Percentiles rank a stretch among this genome's conserved stretches.
Conservation (phyloP, 2,329 filamentous ascomycete species). For the Intubia oerlemansii region DNA sequence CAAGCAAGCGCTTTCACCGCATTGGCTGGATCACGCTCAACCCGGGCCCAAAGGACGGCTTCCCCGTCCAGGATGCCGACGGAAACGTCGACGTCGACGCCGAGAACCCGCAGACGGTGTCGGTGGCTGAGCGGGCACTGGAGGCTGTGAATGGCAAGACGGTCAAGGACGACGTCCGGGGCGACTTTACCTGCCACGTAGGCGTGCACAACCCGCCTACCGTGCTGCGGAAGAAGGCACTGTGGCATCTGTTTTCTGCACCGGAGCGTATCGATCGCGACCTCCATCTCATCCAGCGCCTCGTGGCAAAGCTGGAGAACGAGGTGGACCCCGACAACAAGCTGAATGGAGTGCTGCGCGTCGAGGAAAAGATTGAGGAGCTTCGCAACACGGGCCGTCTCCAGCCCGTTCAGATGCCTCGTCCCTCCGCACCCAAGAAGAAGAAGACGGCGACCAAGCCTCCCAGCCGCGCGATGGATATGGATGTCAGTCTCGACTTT, state of each 20-base stretch:
- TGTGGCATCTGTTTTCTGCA: constrained; percentile 92
- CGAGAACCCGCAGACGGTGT: constrained; percentile 23
- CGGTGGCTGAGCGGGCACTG: constrained; percentile 65
- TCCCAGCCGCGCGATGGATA: constrained; percentile 30
- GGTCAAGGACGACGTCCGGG: constrained; percentile 79
- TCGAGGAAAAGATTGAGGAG: constrained; percentile 73
- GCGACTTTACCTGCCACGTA: constrained; percentile 94
- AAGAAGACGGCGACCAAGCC: constrained; percentile 42
- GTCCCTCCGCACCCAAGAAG: constrained; percentile 3
- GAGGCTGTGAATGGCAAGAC: constrained; percentile 96
- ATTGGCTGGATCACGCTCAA: constrained; percentile 98
- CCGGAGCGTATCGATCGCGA: constrained; percentile 88
- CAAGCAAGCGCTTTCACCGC: constrained; percentile 86
- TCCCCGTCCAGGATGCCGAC: constrained; percentile 34
- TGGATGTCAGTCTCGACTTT: constrained; percentile 39
- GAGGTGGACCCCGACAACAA: constrained; percentile 50
- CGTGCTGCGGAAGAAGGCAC: constrained; percentile 75
- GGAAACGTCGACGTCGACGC: constrained; percentile 31
- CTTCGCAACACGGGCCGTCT: constrained; percentile 56
- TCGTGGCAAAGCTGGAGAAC: constrained; percentile 67
- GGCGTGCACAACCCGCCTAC: constrained; percentile 81
- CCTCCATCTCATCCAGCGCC: constrained; percentile 57
- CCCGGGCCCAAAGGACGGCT: constrained; percentile 38
- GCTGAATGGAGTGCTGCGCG: constrained; percentile 58
- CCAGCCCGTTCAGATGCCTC: constrained; percentile 34